Base-by-base conservation (phyloP, 495 filamentous ascomycete species). In the Penicillium pancosmium region DNA sequence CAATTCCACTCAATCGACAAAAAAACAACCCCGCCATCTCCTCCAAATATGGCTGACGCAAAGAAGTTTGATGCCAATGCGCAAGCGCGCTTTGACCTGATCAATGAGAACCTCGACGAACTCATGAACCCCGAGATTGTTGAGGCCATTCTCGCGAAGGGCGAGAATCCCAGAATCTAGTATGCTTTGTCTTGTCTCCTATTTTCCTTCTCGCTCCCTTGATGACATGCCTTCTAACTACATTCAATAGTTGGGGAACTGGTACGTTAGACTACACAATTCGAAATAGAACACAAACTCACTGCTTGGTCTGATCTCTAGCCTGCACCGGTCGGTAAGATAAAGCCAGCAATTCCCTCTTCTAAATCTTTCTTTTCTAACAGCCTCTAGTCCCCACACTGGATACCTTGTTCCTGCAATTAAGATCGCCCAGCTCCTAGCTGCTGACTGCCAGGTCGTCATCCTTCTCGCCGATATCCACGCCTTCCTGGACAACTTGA, bases 71-170 rank as follows among this genome's bases (percentile, higher is more conserved):
- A 48, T 15, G 46, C 46, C 19, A 27, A 12, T 9, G 46, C 46
- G 11, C 19, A 48, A 13, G 10, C 9, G 19, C 46, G 46, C 21
- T 25, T 48, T 13, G 46, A 48, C 15, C 21, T 48, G 46, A 97
- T 98, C 70, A 82, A 79, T 16, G 84, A 86, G 60, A 93, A 93
- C 68, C 79, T 97, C 50, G 84, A 85, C 53, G 94, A 98, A 79
- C 75, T 93, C 35, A 83, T 98, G 49, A 92, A 93, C 62, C 85
- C 84, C 21, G 91, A 97, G 66, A 86, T 97, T 50, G 88, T 98
- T 57, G 88, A 94, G 68, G 78, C 84, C 56, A 74, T 97, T 50
- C 69, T 86, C 34, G 84, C 85, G 11, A 81, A 94, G 69, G 83
- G 88, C n/a, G 78, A 86, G 11, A 83, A 86, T 25, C 82, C 89